Evolutionary conservation across 2,329 filamentous ascomycete genomes (phyloP), one percentile per base, ranked within the genome.

Genomic region (Colletotrichum cuscutae): DNA sequence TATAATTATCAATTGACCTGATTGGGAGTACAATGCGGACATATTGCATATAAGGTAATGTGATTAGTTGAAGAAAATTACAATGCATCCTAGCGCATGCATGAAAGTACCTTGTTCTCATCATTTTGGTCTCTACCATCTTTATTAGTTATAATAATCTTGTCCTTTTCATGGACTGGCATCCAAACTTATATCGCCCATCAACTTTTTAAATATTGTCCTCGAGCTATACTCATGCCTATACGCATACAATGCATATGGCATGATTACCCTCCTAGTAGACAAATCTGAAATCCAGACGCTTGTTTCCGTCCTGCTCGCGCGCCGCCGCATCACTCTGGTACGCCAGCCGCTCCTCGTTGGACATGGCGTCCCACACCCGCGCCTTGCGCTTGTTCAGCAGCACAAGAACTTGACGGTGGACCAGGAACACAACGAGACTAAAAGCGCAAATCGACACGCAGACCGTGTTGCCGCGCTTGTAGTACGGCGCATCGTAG

Each of bases 401-500:
- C 77, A 80, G 80, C 19, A 78, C 75, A 49, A 84, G 84, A 65
- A 83, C 84, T 71, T 85, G 79, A 19, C 87, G 81, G 76, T 89
- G 86, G 1, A 80, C 81, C 37, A 90, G 30, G 59, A 91, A 90
- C 0, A 86, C 76, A 0, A 85, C 78, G 9, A 90, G 76, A 24
- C 86, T 84, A 32, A 89, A 83, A 0, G 82, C 83, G 3, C 86
- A 81, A 61, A 91, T 83, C 1, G 82, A 86, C 28, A 92, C 85
- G 61, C 90, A 83, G 3, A 90, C 86, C 28, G 83, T 88, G 80
- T 91, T 91, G 9, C 89, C 89, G 4, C 77, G 84, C 71, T 88
- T 86, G 77, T 90, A 91, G 76, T 88, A 87, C 0, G 89, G 89
- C 6, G 83, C 82, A 68, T 91, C 89, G 68, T 85, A 82, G 1